phyloP scores from a whole-genome alignment of 768 basidiomycete species.

The Mycena kentingensis region DNA sequence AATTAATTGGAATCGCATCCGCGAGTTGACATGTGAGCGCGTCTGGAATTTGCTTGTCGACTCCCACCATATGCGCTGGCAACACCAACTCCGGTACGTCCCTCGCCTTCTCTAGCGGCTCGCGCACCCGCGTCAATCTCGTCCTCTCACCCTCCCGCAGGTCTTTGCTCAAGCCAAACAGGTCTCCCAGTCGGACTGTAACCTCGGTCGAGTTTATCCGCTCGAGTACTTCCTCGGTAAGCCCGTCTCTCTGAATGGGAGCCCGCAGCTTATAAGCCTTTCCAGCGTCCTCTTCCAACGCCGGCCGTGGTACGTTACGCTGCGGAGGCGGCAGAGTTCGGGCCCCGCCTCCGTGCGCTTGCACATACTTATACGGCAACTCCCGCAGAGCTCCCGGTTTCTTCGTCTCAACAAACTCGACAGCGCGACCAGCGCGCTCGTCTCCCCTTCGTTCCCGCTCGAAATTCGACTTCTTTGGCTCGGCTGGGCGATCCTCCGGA shows the following conservation, averaged over 20 bases:
- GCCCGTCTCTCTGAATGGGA: slow-evolving; percentile 11
- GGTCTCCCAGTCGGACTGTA: slow-evolving; percentile 4
- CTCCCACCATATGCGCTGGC: background rate
- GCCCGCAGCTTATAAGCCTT: slow-evolving; percentile 10
- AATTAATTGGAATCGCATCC: too few species aligned
- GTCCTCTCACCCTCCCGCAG: slow-evolving; percentile 7
- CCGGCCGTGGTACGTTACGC: background rate
- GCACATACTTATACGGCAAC: slow-evolving; percentile 8
- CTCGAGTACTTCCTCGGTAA: slow-evolving; percentile 9
- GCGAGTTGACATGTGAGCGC: too few species aligned
- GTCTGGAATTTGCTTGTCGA: too few species aligned
- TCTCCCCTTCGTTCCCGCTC: background rate
- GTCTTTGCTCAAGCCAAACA: slow-evolving; percentile 13
- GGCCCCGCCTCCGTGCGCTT: slow-evolving; percentile 3
- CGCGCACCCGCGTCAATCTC: background rate
- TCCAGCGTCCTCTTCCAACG: background rate
- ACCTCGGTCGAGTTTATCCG: slow-evolving; percentile 12
- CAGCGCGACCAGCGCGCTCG: too few species aligned
- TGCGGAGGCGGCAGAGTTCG: slow-evolving; percentile 8
- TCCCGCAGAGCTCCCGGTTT: background rate
- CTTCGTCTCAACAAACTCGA: too few species aligned
- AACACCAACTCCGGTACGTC: background rate
- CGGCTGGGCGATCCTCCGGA: slow-evolving; percentile 4
- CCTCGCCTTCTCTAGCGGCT: background rate
- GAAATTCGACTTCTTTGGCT: too few species aligned